Conservation (phyloP, 371 early-diverging fungal genomes). For the Coemansia sp. region DNA sequence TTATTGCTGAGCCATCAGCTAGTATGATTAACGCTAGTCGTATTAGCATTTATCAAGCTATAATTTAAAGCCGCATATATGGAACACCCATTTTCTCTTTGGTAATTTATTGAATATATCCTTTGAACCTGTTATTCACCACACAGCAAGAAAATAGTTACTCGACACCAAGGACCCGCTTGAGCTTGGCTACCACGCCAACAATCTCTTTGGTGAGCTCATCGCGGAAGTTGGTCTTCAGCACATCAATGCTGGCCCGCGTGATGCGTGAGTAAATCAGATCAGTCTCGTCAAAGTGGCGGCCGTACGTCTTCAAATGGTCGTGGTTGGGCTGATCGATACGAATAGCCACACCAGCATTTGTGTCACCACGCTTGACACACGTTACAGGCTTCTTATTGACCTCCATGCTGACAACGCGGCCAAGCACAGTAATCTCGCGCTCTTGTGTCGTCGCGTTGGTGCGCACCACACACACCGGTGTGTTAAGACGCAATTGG, state of each 20-base stretch:
- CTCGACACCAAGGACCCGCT: conserved; percentile 58
- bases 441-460: conserved; percentile 71
- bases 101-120: no score
- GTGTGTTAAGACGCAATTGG: conserved; percentile 88
- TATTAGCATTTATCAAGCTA: no score
- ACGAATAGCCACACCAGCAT: conserved; percentile 94
- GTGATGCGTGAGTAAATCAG: conserved; percentile 80
- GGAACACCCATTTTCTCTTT: no score
- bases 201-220: conserved; percentile 95
- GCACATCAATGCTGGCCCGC: conserved; percentile 92
- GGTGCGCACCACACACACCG: conserved; percentile 89
- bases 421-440: conserved; percentile 82
- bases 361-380: conserved; percentile 83
- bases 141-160: not conserved
- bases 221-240: conserved; percentile 91
- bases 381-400: conserved; percentile 88
- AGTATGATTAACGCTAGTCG: no score
- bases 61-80: no score
- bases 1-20: no score
- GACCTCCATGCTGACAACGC: conserved; percentile 93
- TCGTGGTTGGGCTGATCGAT: conserved; percentile 85
- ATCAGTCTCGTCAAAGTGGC: conserved; percentile 93
- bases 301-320: conserved; percentile 88
- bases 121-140: no score
- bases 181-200: conserved; percentile 81